phyloP scores from a whole-genome alignment of 2,329 filamentous ascomycete species.

The Talaromyces marneffei region DNA sequence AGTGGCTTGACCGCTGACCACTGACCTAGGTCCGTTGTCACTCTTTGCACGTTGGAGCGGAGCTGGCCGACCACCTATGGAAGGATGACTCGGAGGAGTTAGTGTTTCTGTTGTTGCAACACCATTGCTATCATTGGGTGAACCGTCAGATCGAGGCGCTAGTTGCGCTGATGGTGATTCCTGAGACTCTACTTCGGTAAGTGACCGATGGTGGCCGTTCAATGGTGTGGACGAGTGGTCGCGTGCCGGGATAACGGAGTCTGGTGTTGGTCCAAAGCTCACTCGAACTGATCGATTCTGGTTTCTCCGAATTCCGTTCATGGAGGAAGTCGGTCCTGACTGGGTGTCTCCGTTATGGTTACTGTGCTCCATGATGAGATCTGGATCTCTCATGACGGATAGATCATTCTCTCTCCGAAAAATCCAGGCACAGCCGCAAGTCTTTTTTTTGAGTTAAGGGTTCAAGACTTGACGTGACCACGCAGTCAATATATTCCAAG shows the following conservation, averaged over 20 bases:
- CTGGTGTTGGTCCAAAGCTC: conserved; percentile 35
- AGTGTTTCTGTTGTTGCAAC: conserved; percentile 20
- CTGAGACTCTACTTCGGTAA: conserved; percentile 28
- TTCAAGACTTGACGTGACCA: neutral
- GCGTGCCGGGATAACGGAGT: conserved; percentile 24
- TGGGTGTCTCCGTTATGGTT: conserved; percentile 17
- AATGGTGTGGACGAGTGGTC: conserved; percentile 12
- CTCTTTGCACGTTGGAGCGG: conserved; percentile 47
- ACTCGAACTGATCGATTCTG: conserved; percentile 24
- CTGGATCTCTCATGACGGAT: conserved; percentile 34
- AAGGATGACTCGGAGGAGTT: conserved; percentile 26
- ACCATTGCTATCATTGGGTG: conserved; percentile 25
- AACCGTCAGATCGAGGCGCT: conserved; percentile 26
- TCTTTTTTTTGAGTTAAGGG: neutral
- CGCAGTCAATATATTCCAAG: neutral
- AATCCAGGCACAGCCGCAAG: neutral
- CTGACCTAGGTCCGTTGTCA: conserved; percentile 45
- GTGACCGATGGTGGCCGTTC: conserved; percentile 21
- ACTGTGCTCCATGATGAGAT: conserved; percentile 31
- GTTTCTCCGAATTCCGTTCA: conserved; percentile 25
- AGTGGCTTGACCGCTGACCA: conserved; percentile 24
- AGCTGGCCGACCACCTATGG: conserved; percentile 32
- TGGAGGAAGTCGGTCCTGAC: conserved; percentile 24
- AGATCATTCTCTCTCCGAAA: conserved; percentile 24
- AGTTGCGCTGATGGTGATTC: conserved; percentile 20